These are phyloP conservation scores for Aspergillaceae sp. DNA, from an alignment of 2,329 filamentous ascomycete genomes.

Conservation along the genomic window DNA sequence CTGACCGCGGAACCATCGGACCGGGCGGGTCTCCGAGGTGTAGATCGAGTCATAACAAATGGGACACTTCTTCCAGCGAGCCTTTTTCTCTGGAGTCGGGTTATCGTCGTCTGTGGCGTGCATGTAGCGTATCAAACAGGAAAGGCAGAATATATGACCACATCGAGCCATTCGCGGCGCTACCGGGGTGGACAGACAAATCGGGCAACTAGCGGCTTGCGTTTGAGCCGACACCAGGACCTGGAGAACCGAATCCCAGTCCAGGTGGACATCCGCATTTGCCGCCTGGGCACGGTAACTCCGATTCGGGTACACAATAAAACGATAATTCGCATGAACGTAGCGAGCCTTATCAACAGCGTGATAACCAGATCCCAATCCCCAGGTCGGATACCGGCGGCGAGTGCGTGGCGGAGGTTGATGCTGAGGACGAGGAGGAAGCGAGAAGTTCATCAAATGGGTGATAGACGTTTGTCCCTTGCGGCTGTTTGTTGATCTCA, in stretches of 20 bases:
- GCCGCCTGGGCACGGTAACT: slow-evolving; percentile 71
- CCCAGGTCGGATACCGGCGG: slow-evolving; percentile 66
- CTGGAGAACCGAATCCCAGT: slow-evolving; percentile 86
- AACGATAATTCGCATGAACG: slow-evolving; percentile 94
- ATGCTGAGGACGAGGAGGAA: slow-evolving; percentile 62
- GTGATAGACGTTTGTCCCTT: slow-evolving; percentile 96
- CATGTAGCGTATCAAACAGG: slow-evolving; percentile 93
- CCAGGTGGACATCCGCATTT: slow-evolving; percentile 80
- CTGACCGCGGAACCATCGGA: slow-evolving; percentile 84
- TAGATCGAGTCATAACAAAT: slow-evolving; percentile 94
- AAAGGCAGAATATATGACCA: slow-evolving; percentile 91
- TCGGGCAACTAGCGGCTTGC: slow-evolving; percentile 81
- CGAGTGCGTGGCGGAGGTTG: slow-evolving; percentile 50
- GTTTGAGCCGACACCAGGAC: slow-evolving; percentile 84
- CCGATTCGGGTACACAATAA: slow-evolving; percentile 77
- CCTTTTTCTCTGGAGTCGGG: slow-evolving; percentile 55
- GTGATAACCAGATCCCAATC: slow-evolving; percentile 56
- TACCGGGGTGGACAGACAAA: slow-evolving; percentile 85
- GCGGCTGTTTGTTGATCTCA: slow-evolving; percentile 58
- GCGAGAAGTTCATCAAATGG: slow-evolving; percentile 84
- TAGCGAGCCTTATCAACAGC: slow-evolving; percentile 84
- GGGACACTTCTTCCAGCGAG: slow-evolving; percentile 88
- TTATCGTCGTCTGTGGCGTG: slow-evolving; percentile 69
- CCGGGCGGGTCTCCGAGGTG: slow-evolving; percentile 77
- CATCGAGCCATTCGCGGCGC: slow-evolving; percentile 95